phyloP scores from a whole-genome alignment of 768 basidiomycete species.

The Terana coerulea region DNA sequence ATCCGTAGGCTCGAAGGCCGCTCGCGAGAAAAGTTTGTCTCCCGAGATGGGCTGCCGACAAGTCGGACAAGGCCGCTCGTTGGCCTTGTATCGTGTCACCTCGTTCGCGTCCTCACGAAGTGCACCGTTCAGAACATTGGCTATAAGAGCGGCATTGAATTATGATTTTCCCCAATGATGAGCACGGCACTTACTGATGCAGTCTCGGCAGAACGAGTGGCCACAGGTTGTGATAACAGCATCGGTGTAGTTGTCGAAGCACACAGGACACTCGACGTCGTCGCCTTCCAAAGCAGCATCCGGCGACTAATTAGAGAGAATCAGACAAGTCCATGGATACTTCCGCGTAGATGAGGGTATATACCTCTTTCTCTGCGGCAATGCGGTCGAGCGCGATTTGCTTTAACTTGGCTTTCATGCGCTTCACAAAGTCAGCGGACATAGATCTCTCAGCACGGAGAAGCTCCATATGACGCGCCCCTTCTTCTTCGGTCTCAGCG shows the following conservation, averaged over 20 bases:
- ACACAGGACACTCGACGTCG: slow-evolving; percentile 52
- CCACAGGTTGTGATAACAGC: slow-evolving; percentile 55
- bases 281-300: slow-evolving; percentile 48
- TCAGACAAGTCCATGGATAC: not conserved
- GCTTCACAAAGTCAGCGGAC: slow-evolving; percentile 44
- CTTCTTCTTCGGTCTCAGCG: slow-evolving; percentile 20
- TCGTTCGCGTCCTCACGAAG: slow-evolving; percentile 35
- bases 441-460: slow-evolving; percentile 41
- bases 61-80: slow-evolving; percentile 56
- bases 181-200: slow-evolving; percentile 39
- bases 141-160: slow-evolving; percentile 20
- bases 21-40: slow-evolving; percentile 47
- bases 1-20: slow-evolving; percentile 60
- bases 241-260: slow-evolving; percentile 53
- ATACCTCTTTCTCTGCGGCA: slow-evolving; percentile 50
- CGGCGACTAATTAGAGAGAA: slow-evolving; percentile 33
- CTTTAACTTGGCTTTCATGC: slow-evolving; percentile 45
- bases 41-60: slow-evolving; percentile 51
- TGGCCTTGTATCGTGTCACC: slow-evolving; percentile 31
- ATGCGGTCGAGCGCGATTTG: slow-evolving; percentile 40
- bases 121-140: slow-evolving; percentile 39
- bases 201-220: slow-evolving; percentile 62
- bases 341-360: slow-evolving; percentile 8
- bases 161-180: not conserved
- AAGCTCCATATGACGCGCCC: slow-evolving; percentile 35